A percentile compares a stretch with the other conserved stretches of the same genome.
Conservation (phyloP, 306 rosid genomes). For the Rosa rugosa region DNA sequence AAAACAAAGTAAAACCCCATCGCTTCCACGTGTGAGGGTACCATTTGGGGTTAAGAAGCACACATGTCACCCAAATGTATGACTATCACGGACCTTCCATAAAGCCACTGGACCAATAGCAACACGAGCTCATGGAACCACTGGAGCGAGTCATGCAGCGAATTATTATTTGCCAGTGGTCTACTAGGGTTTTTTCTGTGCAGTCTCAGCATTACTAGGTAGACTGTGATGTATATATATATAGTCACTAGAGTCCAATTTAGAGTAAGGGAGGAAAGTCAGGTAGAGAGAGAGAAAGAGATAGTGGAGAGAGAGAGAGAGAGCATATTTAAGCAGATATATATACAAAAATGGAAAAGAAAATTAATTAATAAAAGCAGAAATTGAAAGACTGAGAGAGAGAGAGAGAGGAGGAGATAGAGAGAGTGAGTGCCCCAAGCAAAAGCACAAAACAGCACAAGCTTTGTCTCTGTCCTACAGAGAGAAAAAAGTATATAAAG, state of each 20-base stretch:
- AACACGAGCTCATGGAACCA: not conserved
- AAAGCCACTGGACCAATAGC: not conserved
- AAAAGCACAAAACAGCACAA: slow-evolving; percentile 28
- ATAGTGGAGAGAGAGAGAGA: not conserved
- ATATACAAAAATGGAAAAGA: not conserved
- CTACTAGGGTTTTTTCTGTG: slow-evolving; percentile 11
- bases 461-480: slow-evolving; percentile 35
- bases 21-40: not conserved
- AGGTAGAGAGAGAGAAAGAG: slow-evolving; percentile 20
- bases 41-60: not conserved
- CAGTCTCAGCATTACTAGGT: not conserved
- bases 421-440: not conserved
- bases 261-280: slow-evolving; percentile 12
- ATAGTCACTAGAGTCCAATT: slow-evolving; percentile 20
- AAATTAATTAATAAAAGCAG: not conserved
- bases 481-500: slow-evolving; percentile 32
- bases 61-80: not conserved
- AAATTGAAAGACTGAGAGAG: not conserved
- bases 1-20: too few species aligned
- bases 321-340: not conserved
- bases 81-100: not conserved
- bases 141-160: not conserved
- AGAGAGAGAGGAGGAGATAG: not conserved
- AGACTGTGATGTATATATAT: slow-evolving; percentile 2
- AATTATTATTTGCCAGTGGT: not conserved